A percentile compares a stretch with the other conserved stretches of the same genome.
These are phyloP conservation scores for Penicillium bovifimosum DNA, from an alignment of 495 filamentous ascomycete genomes.

Conservation along the genomic window DNA sequence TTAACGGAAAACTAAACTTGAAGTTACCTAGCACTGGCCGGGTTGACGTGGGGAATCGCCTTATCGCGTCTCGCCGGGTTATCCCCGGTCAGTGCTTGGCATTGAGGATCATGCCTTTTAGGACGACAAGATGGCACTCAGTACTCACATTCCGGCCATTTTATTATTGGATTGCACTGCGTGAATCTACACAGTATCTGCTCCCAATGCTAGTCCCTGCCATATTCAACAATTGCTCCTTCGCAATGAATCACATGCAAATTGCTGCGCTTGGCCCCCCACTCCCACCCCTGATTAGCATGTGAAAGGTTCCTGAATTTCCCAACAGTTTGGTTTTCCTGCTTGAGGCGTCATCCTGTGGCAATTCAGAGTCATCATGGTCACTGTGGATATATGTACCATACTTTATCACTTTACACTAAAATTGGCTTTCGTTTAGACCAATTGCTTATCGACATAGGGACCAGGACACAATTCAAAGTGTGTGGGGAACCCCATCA, in stretches of 20 bases:
- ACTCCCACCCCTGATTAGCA: not conserved
- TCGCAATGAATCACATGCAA: not conserved
- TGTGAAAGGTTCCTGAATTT: conserved; percentile 1
- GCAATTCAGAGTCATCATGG: not conserved
- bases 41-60: not conserved
- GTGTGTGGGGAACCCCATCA: too few species aligned
- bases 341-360: not conserved
- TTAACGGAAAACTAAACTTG: not conserved
- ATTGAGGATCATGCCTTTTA: too few species aligned
- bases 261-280: not conserved
- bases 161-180: too few species aligned
- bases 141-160: too few species aligned
- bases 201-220: too few species aligned
- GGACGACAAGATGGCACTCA: too few species aligned
- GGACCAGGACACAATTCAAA: too few species aligned
- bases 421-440: too few species aligned
- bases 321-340: not conserved
- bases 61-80: not conserved
- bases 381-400: not conserved
- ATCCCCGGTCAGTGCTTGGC: not conserved
- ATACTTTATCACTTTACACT: too few species aligned
- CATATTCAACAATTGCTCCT: not conserved
- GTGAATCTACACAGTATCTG: too few species aligned
- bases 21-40: not conserved
- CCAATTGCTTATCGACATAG: too few species aligned